Percentiles rank a stretch among this genome's conserved stretches.
Conservation (phyloP, 2,329 filamentous ascomycete genomes). For the Botryotinia calthae region DNA sequence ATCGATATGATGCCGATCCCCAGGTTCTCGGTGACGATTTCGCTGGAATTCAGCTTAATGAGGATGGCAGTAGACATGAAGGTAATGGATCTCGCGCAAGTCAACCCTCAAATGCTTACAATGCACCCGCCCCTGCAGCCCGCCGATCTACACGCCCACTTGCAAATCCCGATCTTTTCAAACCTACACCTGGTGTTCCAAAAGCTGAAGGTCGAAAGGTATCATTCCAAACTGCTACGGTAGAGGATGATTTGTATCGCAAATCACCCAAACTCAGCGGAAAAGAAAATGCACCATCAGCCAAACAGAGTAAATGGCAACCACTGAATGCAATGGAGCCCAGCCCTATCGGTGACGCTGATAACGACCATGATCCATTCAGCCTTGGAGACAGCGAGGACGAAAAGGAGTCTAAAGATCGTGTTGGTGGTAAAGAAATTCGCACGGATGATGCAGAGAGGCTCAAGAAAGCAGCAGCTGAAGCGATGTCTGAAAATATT, state of each 20-base stretch:
- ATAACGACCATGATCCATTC: conserved; percentile 80
- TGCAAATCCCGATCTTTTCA: conserved; percentile 79
- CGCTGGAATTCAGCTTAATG: conserved; percentile 63
- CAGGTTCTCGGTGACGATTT: conserved; percentile 90
- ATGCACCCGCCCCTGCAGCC: conserved; percentile 48
- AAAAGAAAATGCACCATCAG: conserved; percentile 50
- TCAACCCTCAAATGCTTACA: conserved; percentile 30
- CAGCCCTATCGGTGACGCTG: conserved; percentile 75
- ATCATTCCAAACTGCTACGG: conserved; percentile 55
- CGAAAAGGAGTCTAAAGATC: conserved; percentile 72
- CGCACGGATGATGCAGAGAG: conserved; percentile 55
- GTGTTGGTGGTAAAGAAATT: conserved; percentile 49
- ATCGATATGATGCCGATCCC: conserved; percentile 92
- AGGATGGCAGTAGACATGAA: conserved; percentile 58
- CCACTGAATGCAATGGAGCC: conserved; percentile 84
- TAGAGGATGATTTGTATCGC: conserved; percentile 74
- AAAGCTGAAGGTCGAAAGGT: conserved; percentile 50
- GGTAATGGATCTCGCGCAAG: neutral
- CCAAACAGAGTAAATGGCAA: conserved; percentile 93
- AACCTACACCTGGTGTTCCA: conserved; percentile 51
- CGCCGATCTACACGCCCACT: conserved; percentile 61
- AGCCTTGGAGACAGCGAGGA: conserved; percentile 94
- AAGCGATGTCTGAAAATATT: conserved; percentile 45
- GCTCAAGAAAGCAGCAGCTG: conserved; percentile 60
- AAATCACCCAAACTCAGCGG: conserved; percentile 55